Percentiles rank a stretch among this genome's conserved stretches.
Evolutionary conservation across 768 basidiomycete genomes (phyloP).

Genomic region (Infundibulicybe gibba): DNA sequence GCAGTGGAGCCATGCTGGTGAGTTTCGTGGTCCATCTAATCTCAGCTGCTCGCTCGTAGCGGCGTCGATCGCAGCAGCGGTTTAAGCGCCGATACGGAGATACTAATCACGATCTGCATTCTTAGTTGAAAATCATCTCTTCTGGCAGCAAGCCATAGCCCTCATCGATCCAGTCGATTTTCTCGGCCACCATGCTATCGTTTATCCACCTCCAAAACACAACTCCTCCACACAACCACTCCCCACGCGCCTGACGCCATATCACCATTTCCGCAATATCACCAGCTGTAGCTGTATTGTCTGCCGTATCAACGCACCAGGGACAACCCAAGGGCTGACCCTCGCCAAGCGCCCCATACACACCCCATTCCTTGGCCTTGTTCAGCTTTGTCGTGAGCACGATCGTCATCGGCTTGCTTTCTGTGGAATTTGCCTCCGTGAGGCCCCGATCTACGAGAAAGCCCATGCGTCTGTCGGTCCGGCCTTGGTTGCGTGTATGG

Average conservation of each 20-base stretch:
- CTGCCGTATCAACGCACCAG: constrained; percentile 67
- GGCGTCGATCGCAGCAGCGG: neutral
- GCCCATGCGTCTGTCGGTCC: constrained; percentile 14
- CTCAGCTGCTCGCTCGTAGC: constrained; percentile 1
- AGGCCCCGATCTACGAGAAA: constrained; percentile 43
- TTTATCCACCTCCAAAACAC: constrained; percentile 32
- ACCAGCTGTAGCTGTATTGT: constrained; percentile 52
- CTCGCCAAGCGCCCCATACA: constrained; percentile 40
- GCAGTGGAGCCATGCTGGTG: constrained; percentile 57
- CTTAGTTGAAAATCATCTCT: constrained; percentile 65
- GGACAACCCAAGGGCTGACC: constrained; percentile 45
- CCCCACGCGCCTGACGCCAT: constrained; percentile 43
- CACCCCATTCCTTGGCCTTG: constrained; percentile 38
- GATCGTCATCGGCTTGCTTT: constrained; percentile 47
- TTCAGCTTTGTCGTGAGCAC: constrained; percentile 63
- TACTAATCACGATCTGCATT: constrained; percentile 6
- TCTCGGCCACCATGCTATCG: constrained; percentile 43
- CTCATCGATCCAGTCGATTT: constrained; percentile 61
- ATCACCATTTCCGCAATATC: constrained; percentile 62
- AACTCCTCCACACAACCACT: constrained; percentile 28
- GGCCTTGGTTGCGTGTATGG: constrained; percentile 43
- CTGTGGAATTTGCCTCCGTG: constrained; percentile 70
- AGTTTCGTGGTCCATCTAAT: constrained; percentile 21
- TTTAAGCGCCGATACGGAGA: neutral
- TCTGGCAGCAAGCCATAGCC: constrained; percentile 64